Evolutionary conservation across 345 rosid genomes (phyloP), one percentile per base, ranked within the genome.

Genomic region (Gossypium australe): DNA sequence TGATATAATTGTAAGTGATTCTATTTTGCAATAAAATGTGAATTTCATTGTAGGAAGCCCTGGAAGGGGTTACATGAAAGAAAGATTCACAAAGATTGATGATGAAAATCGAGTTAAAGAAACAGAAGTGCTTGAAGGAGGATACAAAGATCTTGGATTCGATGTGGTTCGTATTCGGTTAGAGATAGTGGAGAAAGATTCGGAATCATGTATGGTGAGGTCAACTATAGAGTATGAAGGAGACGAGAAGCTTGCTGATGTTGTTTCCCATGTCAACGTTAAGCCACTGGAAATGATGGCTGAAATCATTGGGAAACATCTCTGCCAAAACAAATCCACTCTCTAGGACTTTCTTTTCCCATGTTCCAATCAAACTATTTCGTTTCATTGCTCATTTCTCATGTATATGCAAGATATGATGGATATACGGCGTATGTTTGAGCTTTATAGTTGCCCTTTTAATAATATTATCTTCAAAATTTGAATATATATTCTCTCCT

Each of bases 161-260:
- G 82, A 83, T 67, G 2, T 16, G 16, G 16, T n/a, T 13, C 73
- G 69, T 10, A 0, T 24, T 53, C 77, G 82, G 2, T 38, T 79
- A 49, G 88, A 85, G 55, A 79, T 83, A 20, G n/a, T 75, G 9
- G 85, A 85, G 80, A 81, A 76, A 20, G 88, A 78, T 73, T 67
- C 45, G 1, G 70, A 76, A 47, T 78, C 87, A 47, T 25, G 47
- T 9, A 45, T 76, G 24, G 55, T 85, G 2, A 70, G 59, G 56
- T 81, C 84, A 27, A 56, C 79, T 0, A 9, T 83, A 0, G 80
- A 75, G 55, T 83, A 80, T n/a, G 88, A 85, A 72, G 2, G 70
- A 3, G 84, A 83, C 56, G 83, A 85, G 17, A 11, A 76, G 3
- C 72, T 79, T 45, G 34, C 69, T 0, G 71, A 80, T 3, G 49